Percentiles rank a stretch among this genome's conserved stretches.
Evolutionary conservation across 2,329 filamentous ascomycete species (phyloP).

Genomic region (Botrytis galanthina): DNA sequence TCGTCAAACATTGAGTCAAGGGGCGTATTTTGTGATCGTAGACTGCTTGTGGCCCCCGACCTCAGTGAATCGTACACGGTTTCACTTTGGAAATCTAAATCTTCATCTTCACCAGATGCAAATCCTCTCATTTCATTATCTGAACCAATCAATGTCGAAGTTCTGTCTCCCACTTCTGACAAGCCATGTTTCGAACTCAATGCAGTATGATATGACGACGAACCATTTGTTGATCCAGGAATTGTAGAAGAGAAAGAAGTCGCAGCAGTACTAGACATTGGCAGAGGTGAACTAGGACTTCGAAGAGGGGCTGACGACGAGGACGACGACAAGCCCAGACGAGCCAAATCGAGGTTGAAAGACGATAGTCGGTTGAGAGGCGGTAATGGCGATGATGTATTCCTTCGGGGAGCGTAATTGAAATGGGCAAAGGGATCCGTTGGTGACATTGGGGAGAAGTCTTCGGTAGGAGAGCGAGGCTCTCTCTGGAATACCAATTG

Average conservation of each 20-base stretch:
- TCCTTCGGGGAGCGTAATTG: conserved; percentile 38
- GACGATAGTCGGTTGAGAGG: conserved; percentile 54
- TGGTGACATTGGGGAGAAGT: conserved; percentile 28
- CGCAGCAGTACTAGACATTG: conserved; percentile 35
- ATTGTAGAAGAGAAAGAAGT: conserved; percentile 44
- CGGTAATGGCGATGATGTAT: conserved; percentile 55
- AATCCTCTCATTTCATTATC: conserved; percentile 65
- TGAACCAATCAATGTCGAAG: conserved; percentile 65
- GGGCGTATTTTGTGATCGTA: conserved; percentile 66
- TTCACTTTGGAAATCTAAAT: conserved; percentile 76
- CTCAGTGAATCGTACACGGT: conserved; percentile 74
- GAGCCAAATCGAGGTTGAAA: conserved; percentile 53
- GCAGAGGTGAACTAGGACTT: conserved; percentile 33
- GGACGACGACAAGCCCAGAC: conserved; percentile 46
- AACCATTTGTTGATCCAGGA: conserved; percentile 43
- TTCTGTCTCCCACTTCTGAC: conserved; percentile 40
- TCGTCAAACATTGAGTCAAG: conserved; percentile 81
- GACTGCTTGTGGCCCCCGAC: conserved; percentile 65
- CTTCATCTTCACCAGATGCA: conserved; percentile 70
- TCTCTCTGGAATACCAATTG: conserved; percentile 30
- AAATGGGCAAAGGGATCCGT: conserved; percentile 31
- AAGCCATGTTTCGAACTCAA: conserved; percentile 28
- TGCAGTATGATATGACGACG: conserved; percentile 28
- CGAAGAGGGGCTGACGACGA: conserved; percentile 34
- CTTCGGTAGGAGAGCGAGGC: conserved; percentile 23